Evolutionary conservation across 352 stramenopile genomes (phyloP).

Genomic region (Globisporangium cylindrosporum): DNA sequence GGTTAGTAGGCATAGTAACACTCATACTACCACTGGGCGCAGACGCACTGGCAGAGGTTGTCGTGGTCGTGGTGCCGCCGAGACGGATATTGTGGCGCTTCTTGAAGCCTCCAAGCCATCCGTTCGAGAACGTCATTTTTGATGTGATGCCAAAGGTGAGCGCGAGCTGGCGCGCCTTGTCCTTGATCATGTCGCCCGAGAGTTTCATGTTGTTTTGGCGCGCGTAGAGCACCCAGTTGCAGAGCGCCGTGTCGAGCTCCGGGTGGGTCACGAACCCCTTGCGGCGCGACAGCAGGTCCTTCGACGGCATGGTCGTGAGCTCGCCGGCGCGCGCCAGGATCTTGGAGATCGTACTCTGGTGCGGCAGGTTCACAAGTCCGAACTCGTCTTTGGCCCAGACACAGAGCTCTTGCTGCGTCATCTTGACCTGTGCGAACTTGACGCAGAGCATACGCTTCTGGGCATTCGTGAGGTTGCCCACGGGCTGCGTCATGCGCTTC

Average conservation of each 20-base stretch:
- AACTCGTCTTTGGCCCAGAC: constrained; percentile 65
- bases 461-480: constrained; percentile 60
- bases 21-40: not conserved
- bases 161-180: constrained; percentile 41
- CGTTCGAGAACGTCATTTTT: constrained; percentile 61
- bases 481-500: constrained; percentile 37
- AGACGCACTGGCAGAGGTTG: not conserved
- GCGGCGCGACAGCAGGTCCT: constrained; percentile 35
- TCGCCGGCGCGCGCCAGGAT: constrained; percentile 46
- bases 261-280: constrained; percentile 49
- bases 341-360: constrained; percentile 66
- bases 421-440: constrained; percentile 51
- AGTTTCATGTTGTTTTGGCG: constrained; percentile 49
- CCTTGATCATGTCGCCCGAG: constrained; percentile 62
- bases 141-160: constrained; percentile 36
- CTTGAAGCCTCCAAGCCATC: constrained; percentile 64
- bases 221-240: constrained; percentile 56
- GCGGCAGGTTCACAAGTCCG: constrained; percentile 44
- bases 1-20: not conserved
- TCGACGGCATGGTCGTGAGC: constrained; percentile 45
- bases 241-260: constrained; percentile 56
- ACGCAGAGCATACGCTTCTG: constrained; percentile 63
- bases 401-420: constrained; percentile 63
- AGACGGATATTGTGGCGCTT: constrained; percentile 59
- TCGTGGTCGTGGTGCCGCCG: constrained; percentile 20